Conservation (phyloP, 2,329 filamentous ascomycete genomes). For the Drechslerella coelobrocha region DNA sequence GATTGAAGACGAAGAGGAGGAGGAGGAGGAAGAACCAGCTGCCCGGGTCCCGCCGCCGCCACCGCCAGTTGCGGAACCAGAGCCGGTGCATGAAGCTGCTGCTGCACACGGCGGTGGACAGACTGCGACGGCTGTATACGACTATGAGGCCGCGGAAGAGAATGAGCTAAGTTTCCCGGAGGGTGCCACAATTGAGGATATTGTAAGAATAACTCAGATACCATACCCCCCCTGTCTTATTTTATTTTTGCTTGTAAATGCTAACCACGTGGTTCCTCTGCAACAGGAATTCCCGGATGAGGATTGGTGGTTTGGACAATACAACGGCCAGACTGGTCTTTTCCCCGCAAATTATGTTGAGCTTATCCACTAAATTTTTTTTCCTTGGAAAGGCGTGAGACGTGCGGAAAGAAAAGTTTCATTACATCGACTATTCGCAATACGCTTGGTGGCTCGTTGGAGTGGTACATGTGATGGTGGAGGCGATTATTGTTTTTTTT, state of each 20-base stretch:
- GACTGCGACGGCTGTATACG: conserved; percentile 85
- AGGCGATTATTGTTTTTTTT: too few relatives aligned
- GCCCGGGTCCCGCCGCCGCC: conserved; percentile 43
- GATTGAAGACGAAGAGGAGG: conserved; percentile 57
- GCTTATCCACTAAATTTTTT: conserved; percentile 59
- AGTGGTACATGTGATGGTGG: too few relatives aligned
- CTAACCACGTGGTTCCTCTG: conserved; percentile 5
- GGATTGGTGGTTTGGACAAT: conserved; percentile 97
- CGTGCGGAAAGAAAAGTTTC: background rate
- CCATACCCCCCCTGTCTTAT: conserved; percentile 1
- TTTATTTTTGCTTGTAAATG: background rate
- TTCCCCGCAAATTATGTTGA: conserved; percentile 80
- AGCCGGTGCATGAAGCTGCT: conserved; percentile 57
- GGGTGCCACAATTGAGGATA: conserved; percentile 77
- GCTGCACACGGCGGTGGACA: conserved; percentile 62
- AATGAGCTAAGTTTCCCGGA: conserved; percentile 89
- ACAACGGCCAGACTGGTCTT: conserved; percentile 77
- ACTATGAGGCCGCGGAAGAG: conserved; percentile 96
- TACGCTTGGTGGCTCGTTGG: too few relatives aligned
- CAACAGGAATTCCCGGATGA: conserved; percentile 90
- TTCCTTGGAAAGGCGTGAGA: background rate
- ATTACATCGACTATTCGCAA: background rate
- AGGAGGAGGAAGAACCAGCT: conserved; percentile 48
- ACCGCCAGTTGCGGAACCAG: conserved; percentile 56
- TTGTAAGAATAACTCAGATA: conserved; percentile 65